These are phyloP conservation scores for Cercophora samala DNA, from an alignment of 495 filamentous ascomycete genomes.

Conservation along the genomic window DNA sequence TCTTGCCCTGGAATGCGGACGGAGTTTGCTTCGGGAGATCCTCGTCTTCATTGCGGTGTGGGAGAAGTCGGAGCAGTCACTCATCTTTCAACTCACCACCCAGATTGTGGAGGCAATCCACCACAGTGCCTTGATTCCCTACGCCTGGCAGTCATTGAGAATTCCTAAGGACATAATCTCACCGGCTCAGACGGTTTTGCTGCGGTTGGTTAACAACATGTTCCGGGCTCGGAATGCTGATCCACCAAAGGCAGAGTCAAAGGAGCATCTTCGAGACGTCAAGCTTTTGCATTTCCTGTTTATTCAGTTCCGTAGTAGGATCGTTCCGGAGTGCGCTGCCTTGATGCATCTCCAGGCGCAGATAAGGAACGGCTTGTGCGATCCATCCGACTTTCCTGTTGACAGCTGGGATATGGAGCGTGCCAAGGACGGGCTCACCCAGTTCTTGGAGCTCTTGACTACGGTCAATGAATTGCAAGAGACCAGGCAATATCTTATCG, in stretches of 20 bases:
- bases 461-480: slow-evolving; percentile 71
- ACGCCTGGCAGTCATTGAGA: slow-evolving; percentile 82
- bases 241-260: slow-evolving; percentile 49
- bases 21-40: slow-evolving; percentile 82
- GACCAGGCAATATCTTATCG: slow-evolving; percentile 64
- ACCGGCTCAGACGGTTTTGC: slow-evolving; percentile 85
- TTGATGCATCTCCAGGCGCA: slow-evolving; percentile 90
- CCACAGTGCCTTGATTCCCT: slow-evolving; percentile 80
- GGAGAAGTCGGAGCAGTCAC: slow-evolving; percentile 85
- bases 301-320: slow-evolving; percentile 83
- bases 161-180: slow-evolving; percentile 95
- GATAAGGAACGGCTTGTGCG: slow-evolving; percentile 54
- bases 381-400: slow-evolving; percentile 77
- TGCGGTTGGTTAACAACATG: slow-evolving; percentile 84
- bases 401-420: slow-evolving; percentile 97
- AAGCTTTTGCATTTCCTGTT: slow-evolving; percentile 83
- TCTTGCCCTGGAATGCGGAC: slow-evolving; percentile 78
- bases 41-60: slow-evolving; percentile 95
- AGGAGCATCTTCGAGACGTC: slow-evolving; percentile 46
- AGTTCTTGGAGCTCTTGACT: slow-evolving; percentile 92
- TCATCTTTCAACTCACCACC: slow-evolving; percentile 92
- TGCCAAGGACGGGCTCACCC: slow-evolving; percentile 76
- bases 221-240: slow-evolving; percentile 67
- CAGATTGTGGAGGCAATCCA: slow-evolving; percentile 93
- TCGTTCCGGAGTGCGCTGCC: slow-evolving; percentile 89